Percentiles rank a stretch among this genome's conserved stretches.
Evolutionary conservation across 2,329 filamentous ascomycete genomes (phyloP).

Genomic region (Aspergillus uvarum): DNA sequence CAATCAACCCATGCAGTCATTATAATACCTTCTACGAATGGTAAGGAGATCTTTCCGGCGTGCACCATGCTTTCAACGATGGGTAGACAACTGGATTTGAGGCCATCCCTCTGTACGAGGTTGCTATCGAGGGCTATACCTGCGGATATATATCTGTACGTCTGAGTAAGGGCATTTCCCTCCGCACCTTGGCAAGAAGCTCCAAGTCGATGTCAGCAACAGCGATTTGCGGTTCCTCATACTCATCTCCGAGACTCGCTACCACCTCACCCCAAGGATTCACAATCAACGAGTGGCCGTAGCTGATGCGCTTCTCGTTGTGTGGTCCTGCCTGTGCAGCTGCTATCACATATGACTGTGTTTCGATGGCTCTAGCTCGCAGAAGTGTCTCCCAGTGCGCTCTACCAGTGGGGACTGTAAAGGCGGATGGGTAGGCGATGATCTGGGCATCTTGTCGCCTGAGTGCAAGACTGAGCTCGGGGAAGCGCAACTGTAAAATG

Average conservation of each 20-base stretch:
- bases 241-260: constrained; percentile 57
- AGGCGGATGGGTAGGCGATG: constrained; percentile 84
- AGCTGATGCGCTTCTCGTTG: constrained; percentile 75
- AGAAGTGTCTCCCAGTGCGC: constrained; percentile 85
- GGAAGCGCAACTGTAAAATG: constrained; percentile 65
- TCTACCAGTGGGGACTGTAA: constrained; percentile 79
- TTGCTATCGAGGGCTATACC: constrained; percentile 29
- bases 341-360: constrained; percentile 81
- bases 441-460: constrained; percentile 68
- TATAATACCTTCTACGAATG: neutral
- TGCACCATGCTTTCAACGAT: neutral
- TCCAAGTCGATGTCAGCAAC: constrained; percentile 57
- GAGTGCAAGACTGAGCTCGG: constrained; percentile 70
- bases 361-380: constrained; percentile 80
- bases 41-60: neutral
- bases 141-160: constrained; percentile 54
- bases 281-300: constrained; percentile 81
- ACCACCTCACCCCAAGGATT: constrained; percentile 82
- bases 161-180: constrained; percentile 58
- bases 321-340: constrained; percentile 77
- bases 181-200: constrained; percentile 53
- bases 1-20: neutral
- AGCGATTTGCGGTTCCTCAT: constrained; percentile 47
- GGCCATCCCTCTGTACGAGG: neutral
- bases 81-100: neutral